Base-by-base conservation (phyloP, 23 red algal genomes). In the Agarophyton chilense region DNA sequence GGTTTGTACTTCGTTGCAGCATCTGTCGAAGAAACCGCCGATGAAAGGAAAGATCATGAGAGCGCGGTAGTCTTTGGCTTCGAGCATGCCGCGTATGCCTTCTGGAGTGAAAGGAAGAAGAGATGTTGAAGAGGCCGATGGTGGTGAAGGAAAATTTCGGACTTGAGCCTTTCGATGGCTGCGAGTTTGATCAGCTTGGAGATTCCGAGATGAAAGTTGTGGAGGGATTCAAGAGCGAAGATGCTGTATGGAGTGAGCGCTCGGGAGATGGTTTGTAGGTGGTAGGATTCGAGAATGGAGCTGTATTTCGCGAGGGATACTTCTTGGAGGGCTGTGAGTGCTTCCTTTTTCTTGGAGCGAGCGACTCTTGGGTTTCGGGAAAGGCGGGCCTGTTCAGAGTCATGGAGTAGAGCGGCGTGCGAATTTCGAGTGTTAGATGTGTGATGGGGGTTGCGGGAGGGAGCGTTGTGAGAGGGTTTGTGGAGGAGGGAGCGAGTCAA, bases 121-220 rank as follows among this genome's bases (percentile, higher is more conserved):
- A 66, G 5, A 6, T 19, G 0, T 58, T 21, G 24, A 12, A 26
- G 14, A n/a, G n/a, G n/a, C n/a, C n/a, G n/a, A n/a, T n/a, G n/a
- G n/a, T n/a, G n/a, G 29, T 1, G 13, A 36, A 62, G 58, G 25
- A 35, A 19, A n/a, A n/a, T n/a, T n/a, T 65, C 52, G 34, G 33
- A 46, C 13, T 13, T 1, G 24, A 83, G 57, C 7, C 57, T 52
- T 64, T 83, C 58, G 55, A 66, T 64, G 3, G 79, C n/a, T 18
- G 34, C 32, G 39, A 32, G 12, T 63, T 46, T 83, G 79, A 83
- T 22, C 36, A 62, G 29, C 26, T 83, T 83, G 1, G 79, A 83
- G 34, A 66, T 32, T 0, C 55, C 53, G 17, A 83, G 53, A 22
- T 2, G 39, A 28, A 83, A 66, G 53, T 83, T 83, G 25, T 83